Evolutionary conservation across 352 stramenopile genomes (phyloP).

Genomic region (Phytophthora cactorum): DNA sequence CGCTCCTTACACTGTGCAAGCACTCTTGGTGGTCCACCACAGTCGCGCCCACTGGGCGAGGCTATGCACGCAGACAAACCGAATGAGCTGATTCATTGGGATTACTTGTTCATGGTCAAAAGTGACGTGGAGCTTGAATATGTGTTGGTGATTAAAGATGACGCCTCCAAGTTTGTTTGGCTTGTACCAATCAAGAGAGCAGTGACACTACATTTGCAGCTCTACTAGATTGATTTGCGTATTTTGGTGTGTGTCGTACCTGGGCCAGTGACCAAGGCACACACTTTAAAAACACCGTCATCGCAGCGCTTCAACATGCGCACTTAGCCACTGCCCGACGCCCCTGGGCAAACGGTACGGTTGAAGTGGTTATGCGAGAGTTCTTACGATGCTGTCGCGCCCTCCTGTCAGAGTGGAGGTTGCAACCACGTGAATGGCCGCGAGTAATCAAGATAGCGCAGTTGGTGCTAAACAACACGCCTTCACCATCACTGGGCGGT

Average conservation of each 20-base stretch:
- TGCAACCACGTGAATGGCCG: background rate
- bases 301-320: background rate
- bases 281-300: background rate
- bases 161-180: background rate
- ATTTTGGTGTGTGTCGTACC: background rate
- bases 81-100: background rate
- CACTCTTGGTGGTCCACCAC: background rate
- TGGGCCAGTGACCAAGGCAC: background rate
- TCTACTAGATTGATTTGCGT: background rate
- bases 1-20: background rate
- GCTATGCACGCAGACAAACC: background rate
- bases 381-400: background rate
- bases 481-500: background rate
- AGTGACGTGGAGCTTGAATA: background rate
- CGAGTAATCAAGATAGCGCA: background rate
- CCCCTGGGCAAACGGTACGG: background rate
- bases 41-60: background rate
- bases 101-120: background rate
- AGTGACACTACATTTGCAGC: background rate
- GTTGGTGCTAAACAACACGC: background rate
- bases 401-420: background rate
- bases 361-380: background rate
- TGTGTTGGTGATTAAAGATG: background rate
- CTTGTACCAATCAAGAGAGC: background rate
- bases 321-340: background rate